Evolutionary conservation across 139 green algal genomes (phyloP).

Genomic region (Chlamydomonas schloesseri): DNA sequence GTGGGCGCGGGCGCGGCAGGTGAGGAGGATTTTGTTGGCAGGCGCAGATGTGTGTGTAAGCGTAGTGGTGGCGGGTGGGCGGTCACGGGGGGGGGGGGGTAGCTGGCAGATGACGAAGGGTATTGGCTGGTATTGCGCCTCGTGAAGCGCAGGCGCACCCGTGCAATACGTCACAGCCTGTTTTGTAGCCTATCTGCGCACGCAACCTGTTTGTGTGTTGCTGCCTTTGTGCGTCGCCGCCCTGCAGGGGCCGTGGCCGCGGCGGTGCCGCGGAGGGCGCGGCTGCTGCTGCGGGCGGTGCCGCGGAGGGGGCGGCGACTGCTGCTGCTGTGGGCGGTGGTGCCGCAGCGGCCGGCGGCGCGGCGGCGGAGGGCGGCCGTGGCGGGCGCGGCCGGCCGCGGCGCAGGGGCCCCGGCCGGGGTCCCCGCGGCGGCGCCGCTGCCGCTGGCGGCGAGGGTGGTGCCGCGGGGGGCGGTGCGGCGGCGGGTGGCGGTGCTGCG

Average conservation of each 20-base stretch:
- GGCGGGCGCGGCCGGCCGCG: not conserved
- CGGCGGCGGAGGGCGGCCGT: not conserved
- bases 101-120: not conserved
- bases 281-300: not conserved
- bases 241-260: slow-evolving; percentile 33
- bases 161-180: not conserved
- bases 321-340: not conserved
- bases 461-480: not conserved
- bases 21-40: too few relatives aligned
- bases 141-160: not conserved
- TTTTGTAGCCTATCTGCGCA: not conserved
- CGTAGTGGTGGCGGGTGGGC: not conserved
- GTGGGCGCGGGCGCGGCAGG: slow-evolving; percentile 5
- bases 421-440: not conserved
- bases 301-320: not conserved
- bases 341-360: not conserved
- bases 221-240: too few relatives aligned
- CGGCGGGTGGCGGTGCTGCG: not conserved
- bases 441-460: not conserved
- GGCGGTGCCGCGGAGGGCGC: not conserved
- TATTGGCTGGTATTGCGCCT: not conserved
- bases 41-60: too few relatives aligned
- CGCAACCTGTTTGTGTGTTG: not conserved
- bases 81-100: too few relatives aligned
- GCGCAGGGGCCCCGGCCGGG: not conserved